Evolutionary conservation across 768 basidiomycete species (phyloP).

Genomic region (Boletus subparvulus): DNA sequence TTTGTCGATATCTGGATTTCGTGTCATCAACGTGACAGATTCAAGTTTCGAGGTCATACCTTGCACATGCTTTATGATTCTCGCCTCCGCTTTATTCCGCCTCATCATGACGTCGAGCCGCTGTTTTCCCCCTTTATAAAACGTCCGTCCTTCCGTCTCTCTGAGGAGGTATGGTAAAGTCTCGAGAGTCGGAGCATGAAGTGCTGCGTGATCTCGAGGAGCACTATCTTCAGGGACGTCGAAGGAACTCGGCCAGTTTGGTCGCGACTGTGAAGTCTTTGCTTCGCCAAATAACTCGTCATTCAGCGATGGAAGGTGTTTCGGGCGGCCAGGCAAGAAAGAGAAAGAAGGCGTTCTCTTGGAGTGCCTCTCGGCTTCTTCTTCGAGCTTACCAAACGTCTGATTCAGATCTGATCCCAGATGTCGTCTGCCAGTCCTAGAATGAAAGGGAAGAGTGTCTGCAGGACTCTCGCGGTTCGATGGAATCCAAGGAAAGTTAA

Average conservation of each 20-base stretch:
- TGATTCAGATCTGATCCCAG: neutral
- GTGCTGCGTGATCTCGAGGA: slow-evolving; percentile 16
- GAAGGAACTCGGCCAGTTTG: slow-evolving; percentile 25
- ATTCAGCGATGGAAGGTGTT: slow-evolving; percentile 17
- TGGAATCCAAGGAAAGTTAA: neutral
- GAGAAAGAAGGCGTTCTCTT: slow-evolving; percentile 15
- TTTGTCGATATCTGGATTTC: slow-evolving; percentile 41
- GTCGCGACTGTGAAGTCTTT: slow-evolving; percentile 23
- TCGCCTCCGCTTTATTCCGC: slow-evolving; percentile 34
- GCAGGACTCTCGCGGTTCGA: neutral
- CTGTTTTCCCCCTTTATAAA: slow-evolving; percentile 32
- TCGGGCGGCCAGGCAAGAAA: slow-evolving; percentile 13
- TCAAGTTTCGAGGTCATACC: slow-evolving; percentile 29
- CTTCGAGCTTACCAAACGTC: slow-evolving; percentile 8
- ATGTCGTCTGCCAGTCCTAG: neutral
- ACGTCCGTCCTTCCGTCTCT: slow-evolving; percentile 24
- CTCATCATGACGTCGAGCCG: slow-evolving; percentile 32
- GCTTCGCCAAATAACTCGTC: slow-evolving; percentile 26
- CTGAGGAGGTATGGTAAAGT: neutral
- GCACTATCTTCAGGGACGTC: slow-evolving; percentile 19
- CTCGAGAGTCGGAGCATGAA: slow-evolving; percentile 3
- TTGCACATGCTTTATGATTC: slow-evolving; percentile 46
- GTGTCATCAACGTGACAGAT: neutral
- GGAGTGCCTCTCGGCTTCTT: slow-evolving; percentile 2
- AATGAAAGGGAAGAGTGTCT: neutral